These are phyloP conservation scores for Sclerotinia minor DNA, from an alignment of 2,329 filamentous ascomycete genomes.

Conservation along the genomic window DNA sequence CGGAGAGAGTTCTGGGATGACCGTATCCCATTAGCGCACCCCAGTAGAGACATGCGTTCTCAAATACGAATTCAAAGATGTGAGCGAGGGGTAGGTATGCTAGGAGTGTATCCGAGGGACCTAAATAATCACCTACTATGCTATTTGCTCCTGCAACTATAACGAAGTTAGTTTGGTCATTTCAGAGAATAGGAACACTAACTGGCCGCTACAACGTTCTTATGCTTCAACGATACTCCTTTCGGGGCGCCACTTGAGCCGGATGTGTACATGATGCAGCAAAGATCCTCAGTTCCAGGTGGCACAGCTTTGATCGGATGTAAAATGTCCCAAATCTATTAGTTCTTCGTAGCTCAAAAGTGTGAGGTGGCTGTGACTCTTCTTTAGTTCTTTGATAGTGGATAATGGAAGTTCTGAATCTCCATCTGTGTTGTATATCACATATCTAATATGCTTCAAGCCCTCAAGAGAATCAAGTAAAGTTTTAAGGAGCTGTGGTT, in stretches of 20 bases:
- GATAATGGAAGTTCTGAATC: slow-evolving; percentile 49
- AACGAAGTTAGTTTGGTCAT: slow-evolving; percentile 26
- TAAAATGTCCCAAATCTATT: slow-evolving; percentile 52
- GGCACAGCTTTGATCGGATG: slow-evolving; percentile 71
- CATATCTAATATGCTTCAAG: slow-evolving; percentile 55
- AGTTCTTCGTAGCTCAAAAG: slow-evolving; percentile 57
- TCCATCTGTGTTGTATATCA: slow-evolving; percentile 62
- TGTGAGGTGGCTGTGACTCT: slow-evolving; percentile 55
- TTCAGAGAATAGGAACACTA: slow-evolving; percentile 41
- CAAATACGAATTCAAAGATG: slow-evolving; percentile 94
- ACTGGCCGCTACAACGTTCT: slow-evolving; percentile 78
- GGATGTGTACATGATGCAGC: slow-evolving; percentile 85
- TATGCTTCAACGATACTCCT: slow-evolving; percentile 83
- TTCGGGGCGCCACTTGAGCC: slow-evolving; percentile 88
- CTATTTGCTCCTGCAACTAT: slow-evolving; percentile 76
- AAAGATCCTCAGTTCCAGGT: slow-evolving; percentile 73
- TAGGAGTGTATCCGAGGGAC: slow-evolving; percentile 74
- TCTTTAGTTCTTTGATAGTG: slow-evolving; percentile 54
- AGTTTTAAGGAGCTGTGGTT: slow-evolving; percentile 72
- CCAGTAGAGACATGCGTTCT: slow-evolving; percentile 86
- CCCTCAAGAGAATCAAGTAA: slow-evolving; percentile 57
- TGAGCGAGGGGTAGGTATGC: slow-evolving; percentile 94
- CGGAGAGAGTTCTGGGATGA: slow-evolving; percentile 83
- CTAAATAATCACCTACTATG: slow-evolving; percentile 76
- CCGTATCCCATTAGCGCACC: slow-evolving; percentile 93